Evolutionary conservation across 108 stramenopile genomes (phyloP).

Genomic region (Fragilariopsis cylindrus): DNA sequence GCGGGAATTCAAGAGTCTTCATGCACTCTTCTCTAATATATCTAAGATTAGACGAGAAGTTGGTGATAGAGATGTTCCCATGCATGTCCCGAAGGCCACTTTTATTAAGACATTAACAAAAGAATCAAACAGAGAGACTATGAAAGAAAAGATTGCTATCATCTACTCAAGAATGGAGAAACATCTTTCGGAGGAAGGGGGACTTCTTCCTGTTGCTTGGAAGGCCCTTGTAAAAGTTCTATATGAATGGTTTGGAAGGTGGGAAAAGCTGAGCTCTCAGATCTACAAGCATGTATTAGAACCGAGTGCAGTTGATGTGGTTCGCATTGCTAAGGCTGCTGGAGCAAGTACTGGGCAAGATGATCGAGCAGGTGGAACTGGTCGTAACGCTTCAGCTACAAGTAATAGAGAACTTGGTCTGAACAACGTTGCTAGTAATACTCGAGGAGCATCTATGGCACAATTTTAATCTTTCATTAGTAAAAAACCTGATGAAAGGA

Average conservation of each 20-base stretch:
- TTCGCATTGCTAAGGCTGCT: conserved; percentile 85
- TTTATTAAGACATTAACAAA: conserved; percentile 82
- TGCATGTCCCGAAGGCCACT: conserved; percentile 79
- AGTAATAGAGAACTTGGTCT: too few relatives aligned
- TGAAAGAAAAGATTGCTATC: conserved; percentile 84
- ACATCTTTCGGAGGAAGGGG: conserved; percentile 82
- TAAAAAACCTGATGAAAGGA: too few relatives aligned
- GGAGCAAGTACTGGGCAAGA: conserved; percentile 39
- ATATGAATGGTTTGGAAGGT: conserved; percentile 91
- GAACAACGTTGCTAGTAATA: too few relatives aligned
- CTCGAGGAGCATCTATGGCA: too few relatives aligned
- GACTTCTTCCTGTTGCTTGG: conserved; percentile 86
- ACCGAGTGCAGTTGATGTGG: conserved; percentile 85
- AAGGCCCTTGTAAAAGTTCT: conserved; percentile 88
- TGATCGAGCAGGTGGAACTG: conserved; percentile 9
- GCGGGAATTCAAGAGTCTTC: conserved; percentile 85
- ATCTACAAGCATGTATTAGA: conserved; percentile 82
- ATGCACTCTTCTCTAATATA: conserved; percentile 83
- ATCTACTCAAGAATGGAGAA: conserved; percentile 91
- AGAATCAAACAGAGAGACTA: conserved; percentile 79
- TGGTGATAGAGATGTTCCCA: conserved; percentile 81
- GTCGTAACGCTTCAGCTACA: not conserved
- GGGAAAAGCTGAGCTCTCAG: conserved; percentile 85
- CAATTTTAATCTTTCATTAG: too few relatives aligned
- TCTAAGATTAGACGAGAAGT: conserved; percentile 81